phyloP scores from a whole-genome alignment of 1,284 basidiomycete species.

The Marasmius fiardii region DNA sequence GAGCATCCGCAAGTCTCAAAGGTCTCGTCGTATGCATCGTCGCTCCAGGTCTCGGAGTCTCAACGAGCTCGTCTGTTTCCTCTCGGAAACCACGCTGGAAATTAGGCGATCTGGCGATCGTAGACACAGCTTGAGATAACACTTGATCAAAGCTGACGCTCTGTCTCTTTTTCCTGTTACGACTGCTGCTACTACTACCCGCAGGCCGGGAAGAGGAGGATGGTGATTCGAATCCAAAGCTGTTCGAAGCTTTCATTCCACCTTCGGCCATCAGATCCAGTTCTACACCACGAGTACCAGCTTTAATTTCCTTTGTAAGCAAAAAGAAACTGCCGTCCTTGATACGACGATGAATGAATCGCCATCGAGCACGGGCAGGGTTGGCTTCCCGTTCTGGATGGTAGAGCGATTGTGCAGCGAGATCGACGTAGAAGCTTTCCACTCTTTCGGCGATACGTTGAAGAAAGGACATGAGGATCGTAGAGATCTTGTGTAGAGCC shows the following conservation, averaged over 20 bases:
- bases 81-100: too few species aligned
- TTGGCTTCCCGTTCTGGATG: slow-evolving; percentile 9
- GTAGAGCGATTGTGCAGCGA: slow-evolving; percentile 11
- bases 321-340: slow-evolving; percentile 17
- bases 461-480: slow-evolving; percentile 11
- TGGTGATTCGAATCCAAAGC: slow-evolving; percentile 1
- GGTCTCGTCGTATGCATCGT: background rate
- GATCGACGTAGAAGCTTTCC: slow-evolving; percentile 13
- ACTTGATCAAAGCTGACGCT: slow-evolving; percentile 13
- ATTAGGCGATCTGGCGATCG: background rate
- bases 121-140: slow-evolving; percentile 7
- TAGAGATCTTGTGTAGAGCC: slow-evolving; percentile 12
- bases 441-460: slow-evolving; percentile 13
- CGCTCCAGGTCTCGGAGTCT: too few species aligned
- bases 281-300: background rate
- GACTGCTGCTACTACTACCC: too few species aligned
- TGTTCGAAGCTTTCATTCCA: background rate
- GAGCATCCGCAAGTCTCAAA: slow-evolving; percentile 12
- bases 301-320: slow-evolving; percentile 5
- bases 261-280: background rate
- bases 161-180: slow-evolving; percentile 20
- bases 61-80: too few species aligned
- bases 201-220: too few species aligned
- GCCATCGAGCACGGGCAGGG: slow-evolving; percentile 13
- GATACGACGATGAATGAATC: slow-evolving; percentile 6